These are phyloP conservation scores for Hanseniaspora thailandica DNA, from an alignment of 805 yeast species.

Conservation along the genomic window DNA sequence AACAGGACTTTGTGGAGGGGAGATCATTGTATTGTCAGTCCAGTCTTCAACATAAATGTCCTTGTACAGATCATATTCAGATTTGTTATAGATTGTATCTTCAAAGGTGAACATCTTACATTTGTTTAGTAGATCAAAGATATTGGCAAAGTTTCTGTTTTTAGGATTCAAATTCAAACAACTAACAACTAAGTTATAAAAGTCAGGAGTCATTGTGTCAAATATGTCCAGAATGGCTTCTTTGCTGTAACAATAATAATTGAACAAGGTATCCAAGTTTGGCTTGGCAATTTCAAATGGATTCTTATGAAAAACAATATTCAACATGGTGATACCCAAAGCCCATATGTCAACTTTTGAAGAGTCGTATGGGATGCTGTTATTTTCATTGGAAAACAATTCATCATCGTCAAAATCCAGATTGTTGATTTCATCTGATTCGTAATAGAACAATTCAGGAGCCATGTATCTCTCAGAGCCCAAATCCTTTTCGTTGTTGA, in stretches of 20 bases:
- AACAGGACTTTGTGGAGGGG: constrained; percentile 2
- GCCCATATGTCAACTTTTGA: constrained; percentile 84
- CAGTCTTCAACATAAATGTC: constrained; percentile 6
- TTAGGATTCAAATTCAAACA: constrained; percentile 76
- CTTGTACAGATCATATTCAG: constrained; percentile 31
- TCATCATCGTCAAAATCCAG: constrained; percentile 25
- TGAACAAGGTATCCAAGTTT: constrained; percentile 59
- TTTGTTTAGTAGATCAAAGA: constrained; percentile 45
- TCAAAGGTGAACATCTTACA: constrained; percentile 70
- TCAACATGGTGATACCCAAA: constrained; percentile 68
- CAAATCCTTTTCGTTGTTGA: constrained; percentile 65
- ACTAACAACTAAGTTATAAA: constrained; percentile 70
- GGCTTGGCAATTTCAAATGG: constrained; percentile 76
- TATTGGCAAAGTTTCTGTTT: constrained; percentile 55
- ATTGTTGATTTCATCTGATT: constrained; percentile 32
- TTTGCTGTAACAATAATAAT: constrained; percentile 75
- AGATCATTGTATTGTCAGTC: neutral
- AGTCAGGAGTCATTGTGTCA: constrained; percentile 75
- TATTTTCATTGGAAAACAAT: constrained; percentile 18
- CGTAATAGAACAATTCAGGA: constrained; percentile 57
- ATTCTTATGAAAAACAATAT: constrained; percentile 75
- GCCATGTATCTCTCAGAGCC: constrained; percentile 93
- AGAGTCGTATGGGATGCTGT: constrained; percentile 54
- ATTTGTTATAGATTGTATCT: constrained; percentile 46
- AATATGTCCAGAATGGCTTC: constrained; percentile 87